Evolutionary conservation across 2,329 filamentous ascomycete species (phyloP).

Genomic region (Aspergillus fijiensis): DNA sequence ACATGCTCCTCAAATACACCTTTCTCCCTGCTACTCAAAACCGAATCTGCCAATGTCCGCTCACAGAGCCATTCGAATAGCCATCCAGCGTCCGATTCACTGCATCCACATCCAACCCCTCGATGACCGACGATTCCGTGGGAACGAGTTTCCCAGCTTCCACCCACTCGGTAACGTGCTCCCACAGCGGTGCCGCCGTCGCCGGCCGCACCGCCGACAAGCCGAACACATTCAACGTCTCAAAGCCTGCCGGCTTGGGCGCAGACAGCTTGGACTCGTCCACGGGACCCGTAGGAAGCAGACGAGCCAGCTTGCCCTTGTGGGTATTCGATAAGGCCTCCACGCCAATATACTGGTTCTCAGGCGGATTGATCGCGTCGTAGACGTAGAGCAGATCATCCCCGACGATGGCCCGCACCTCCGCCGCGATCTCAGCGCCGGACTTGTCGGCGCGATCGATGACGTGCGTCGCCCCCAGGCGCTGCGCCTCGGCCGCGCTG

Average conservation of each 20-base stretch:
- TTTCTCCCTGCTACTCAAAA: too few relatives aligned
- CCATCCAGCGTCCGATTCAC: too few relatives aligned
- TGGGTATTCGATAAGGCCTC: conserved; percentile 38
- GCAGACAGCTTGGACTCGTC: conserved; percentile 28
- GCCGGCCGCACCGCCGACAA: conserved; percentile 20
- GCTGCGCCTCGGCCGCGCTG: conserved; percentile 27
- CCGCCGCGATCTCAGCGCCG: conserved; percentile 23
- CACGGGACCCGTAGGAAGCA: conserved; percentile 14
- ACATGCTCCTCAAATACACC: too few relatives aligned
- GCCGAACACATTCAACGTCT: conserved; percentile 20
- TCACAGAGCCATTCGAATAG: too few relatives aligned
- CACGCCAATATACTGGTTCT: conserved; percentile 30
- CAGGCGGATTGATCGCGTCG: conserved; percentile 33
- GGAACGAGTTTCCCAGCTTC: too few relatives aligned
- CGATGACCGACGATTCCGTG: too few relatives aligned
- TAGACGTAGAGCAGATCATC: conserved; percentile 43
- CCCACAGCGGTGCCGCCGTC: conserved; percentile 34
- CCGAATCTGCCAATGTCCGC: too few relatives aligned
- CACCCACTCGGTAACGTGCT: conserved; percentile 14
- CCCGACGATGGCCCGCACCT: conserved; percentile 38
- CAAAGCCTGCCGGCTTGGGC: conserved; percentile 33
- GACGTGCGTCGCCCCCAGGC: conserved; percentile 43
- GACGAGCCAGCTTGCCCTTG: conserved; percentile 34
- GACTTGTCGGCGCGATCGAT: conserved; percentile 37
- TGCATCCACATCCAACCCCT: too few relatives aligned